phyloP scores from a whole-genome alignment of 1,139 yeast genomes.

The Protomyces gravidus region DNA sequence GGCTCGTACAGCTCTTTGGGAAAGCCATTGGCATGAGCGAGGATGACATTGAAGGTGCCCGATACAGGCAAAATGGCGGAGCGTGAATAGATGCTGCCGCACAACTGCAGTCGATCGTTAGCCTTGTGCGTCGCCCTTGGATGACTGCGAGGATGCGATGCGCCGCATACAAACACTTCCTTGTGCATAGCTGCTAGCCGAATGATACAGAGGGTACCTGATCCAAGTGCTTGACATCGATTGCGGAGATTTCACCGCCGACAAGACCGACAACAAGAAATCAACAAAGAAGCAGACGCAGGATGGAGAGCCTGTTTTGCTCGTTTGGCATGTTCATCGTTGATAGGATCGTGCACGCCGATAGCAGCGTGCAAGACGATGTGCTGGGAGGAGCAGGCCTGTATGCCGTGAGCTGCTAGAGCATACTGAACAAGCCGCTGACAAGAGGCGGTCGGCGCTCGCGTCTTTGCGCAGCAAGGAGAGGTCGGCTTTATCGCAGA shows the following conservation, averaged over 20 bases:
- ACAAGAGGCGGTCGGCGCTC: slow-evolving; percentile 10
- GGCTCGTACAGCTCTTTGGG: slow-evolving; percentile 34
- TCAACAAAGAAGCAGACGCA: too few species aligned
- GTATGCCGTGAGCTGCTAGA: slow-evolving; percentile 53
- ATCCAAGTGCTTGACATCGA: too few species aligned
- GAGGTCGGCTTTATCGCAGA: slow-evolving; percentile 68
- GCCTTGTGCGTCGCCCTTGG: slow-evolving; percentile 1
- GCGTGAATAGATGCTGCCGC: slow-evolving; percentile 10
- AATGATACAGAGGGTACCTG: too few species aligned
- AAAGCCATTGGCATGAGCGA: slow-evolving; percentile 34
- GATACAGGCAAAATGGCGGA: not conserved
- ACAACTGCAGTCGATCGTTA: slow-evolving; percentile 6
- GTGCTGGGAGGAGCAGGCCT: slow-evolving; percentile 90
- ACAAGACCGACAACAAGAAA: too few species aligned
- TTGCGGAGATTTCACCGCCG: too few species aligned
- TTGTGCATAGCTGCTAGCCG: too few species aligned
- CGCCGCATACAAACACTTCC: slow-evolving; percentile 5
- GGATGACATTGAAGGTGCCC: slow-evolving; percentile 28
- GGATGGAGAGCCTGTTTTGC: slow-evolving; percentile 43
- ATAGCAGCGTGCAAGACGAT: slow-evolving; percentile 48
- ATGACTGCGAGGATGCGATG: slow-evolving; percentile 13
- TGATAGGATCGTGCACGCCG: slow-evolving; percentile 72
- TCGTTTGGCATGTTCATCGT: slow-evolving; percentile 86
- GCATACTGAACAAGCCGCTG: slow-evolving; percentile 44
- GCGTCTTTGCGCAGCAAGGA: slow-evolving; percentile 37